Base-by-base conservation (phyloP, 345 rosid genomes). In the Salix brachista region DNA sequence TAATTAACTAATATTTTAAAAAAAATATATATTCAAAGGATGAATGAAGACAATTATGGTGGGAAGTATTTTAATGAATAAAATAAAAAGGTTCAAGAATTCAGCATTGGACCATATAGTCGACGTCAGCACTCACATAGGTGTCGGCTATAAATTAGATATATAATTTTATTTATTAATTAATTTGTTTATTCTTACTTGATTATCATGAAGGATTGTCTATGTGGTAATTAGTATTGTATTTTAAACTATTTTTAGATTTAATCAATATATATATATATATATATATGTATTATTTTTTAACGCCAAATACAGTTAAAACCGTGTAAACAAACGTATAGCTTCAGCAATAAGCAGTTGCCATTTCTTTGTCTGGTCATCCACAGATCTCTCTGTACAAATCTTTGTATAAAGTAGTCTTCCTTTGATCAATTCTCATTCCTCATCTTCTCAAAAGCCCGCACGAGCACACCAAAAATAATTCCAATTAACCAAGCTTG, bases 81-180 rank as follows among this genome's bases (percentile, higher is more conserved):
- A 71, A 6, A 56, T 11, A 50, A 32, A 34, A 30, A 19, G 76
- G 82, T 84, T 84, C 84, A 78, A 86, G 64, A 76, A 62, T 76
- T 72, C 70, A 73, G 64, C 56, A 62, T 23, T 37, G 60, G 80
- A 78, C 84, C 18, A 16, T 37, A 58, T 17, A 37, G 23, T 41
- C 60, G 46, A 60, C 6, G 81, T 76, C 34, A 78, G 70, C 81
- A 23, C 2, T 77, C 54, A 16, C 17, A 48, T 48, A 16, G 2
- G 44, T 69, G 86, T 68, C 86, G 78, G 78, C 86, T 56, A 32
- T 66, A 42, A 34, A 46, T 70, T 66, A 30, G 50, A 4, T 26
- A 10, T 23, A 73, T 21, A n/a, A 4, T 48, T 61, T 26, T 13
- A n/a, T 19, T 42, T 0, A 16, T 48, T 48, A 10, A 46, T 46